Evolutionary conservation across 2,329 filamentous ascomycete genomes (phyloP), one percentile per base, ranked within the genome.

Genomic region (Curvularia eragrostidis): DNA sequence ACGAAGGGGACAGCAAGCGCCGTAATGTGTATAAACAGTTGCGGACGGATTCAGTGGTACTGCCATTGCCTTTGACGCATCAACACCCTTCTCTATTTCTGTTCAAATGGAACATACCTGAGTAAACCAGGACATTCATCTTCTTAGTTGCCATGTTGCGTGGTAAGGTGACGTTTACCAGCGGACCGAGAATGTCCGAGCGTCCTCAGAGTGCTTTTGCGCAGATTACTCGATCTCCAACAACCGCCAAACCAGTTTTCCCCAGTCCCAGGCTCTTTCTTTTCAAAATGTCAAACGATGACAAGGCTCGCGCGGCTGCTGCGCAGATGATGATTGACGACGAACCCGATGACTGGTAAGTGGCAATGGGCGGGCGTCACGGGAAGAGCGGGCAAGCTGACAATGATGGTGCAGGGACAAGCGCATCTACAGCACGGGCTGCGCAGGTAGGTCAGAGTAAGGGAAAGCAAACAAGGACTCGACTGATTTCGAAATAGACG

Each of bases 341-440:
- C 78, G 94, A 97, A 78, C 91, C 91, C 3, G 95, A 98, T 83
- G 94, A 97, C 59, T 98, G 94, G 95, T 98, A 81, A 78, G 85
- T 71, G 32, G 63, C 50, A 58, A 58, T 58, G 56, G n/a, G 63
- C 49, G 49, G 50, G 47, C 51, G 53, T 43, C 55, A 34, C 43
- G 54, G 28, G 44, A 23, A 34, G 18, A 49, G 50, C 56, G 56
- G 59, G 69, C 68, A 5, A 67, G 57, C 60, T 66, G 60, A 55
- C 47, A 26, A 50, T 30, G 5, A 39, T 32, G 21, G 67, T n/a
- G n/a, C 75, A 98, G 94, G 94, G 93, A 98, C 82, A 94, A 97
- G 85, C 86, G 95, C 74, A 98, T 98, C 78, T 96, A 92, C 82
- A 97, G 92, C 82, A 98, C 94, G 2, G 95, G 94, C 57, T 98